These are phyloP conservation scores for Wickerhamiella siamensis DNA, from an alignment of 805 yeast species.

Conservation along the genomic window DNA sequence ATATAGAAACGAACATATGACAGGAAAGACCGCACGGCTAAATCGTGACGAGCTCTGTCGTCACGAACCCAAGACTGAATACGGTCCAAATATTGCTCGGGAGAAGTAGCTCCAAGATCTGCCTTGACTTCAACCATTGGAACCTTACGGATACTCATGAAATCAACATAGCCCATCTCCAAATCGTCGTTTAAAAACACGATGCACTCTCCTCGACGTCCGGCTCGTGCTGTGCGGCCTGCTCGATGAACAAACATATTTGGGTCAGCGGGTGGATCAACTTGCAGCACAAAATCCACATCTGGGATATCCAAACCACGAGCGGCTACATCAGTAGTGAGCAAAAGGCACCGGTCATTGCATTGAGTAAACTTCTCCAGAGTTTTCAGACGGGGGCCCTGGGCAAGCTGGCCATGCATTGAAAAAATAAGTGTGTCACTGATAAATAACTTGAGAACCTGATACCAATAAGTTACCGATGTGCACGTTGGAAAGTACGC, in stretches of 20 bases:
- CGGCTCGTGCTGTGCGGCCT: constrained; percentile 93
- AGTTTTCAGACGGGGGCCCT: constrained; percentile 64
- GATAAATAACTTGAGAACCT: constrained; percentile 11
- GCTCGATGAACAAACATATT: constrained; percentile 84
- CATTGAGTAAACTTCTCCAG: constrained; percentile 41
- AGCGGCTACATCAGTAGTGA: constrained; percentile 98
- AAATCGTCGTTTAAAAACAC: constrained; percentile 58
- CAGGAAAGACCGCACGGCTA: constrained; percentile 65
- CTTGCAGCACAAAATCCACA: constrained; percentile 83
- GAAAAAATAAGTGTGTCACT: constrained; percentile 39
- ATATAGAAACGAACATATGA: constrained; percentile 72
- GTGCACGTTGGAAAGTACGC: constrained; percentile 88
- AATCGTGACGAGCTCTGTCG: constrained; percentile 73
- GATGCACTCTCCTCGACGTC: constrained; percentile 64
- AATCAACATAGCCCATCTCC: constrained; percentile 70
- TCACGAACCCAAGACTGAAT: constrained; percentile 42
- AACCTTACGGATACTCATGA: constrained; percentile 61
- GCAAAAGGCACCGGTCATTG: constrained; percentile 40
- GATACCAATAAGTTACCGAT: constrained; percentile 55
- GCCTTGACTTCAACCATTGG: constrained; percentile 26
- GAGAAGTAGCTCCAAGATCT: neutral
- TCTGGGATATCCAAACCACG: constrained; percentile 92
- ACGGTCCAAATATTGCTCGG: constrained; percentile 15
- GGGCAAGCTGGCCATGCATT: constrained; percentile 81
- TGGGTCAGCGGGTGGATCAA: constrained; percentile 91